Evolutionary conservation across 169 alveolate species (phyloP).

Genomic region (Eimeria necatrix): DNA sequence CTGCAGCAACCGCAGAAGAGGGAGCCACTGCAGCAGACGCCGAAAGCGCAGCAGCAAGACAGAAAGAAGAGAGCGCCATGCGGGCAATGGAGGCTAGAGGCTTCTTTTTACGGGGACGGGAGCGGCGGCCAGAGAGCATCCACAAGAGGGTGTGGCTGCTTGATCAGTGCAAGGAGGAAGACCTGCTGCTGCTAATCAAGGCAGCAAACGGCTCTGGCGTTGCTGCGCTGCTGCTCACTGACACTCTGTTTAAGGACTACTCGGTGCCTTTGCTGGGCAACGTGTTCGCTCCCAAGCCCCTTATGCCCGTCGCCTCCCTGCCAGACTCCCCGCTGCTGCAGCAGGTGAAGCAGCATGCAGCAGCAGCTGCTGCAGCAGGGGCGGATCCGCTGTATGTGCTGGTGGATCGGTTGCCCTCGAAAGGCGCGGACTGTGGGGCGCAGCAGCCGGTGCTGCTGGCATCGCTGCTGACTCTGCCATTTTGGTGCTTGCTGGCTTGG

Average conservation of each 20-base stretch:
- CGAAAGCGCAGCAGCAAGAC: too few species aligned
- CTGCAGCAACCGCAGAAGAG: background rate
- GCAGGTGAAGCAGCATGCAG: conserved; percentile 42
- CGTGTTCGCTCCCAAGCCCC: background rate
- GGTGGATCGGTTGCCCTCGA: conserved; percentile 31
- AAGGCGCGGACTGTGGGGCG: conserved; percentile 33
- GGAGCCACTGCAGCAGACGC: background rate
- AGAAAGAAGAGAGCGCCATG: too few species aligned
- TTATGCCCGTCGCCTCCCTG: conserved; percentile 57
- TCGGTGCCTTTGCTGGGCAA: background rate
- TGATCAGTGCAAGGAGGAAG: conserved; percentile 36
- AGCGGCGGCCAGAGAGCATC: background rate
- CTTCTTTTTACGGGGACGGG: background rate
- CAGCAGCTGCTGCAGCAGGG: conserved; percentile 19
- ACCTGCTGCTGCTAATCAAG: conserved; percentile 5
- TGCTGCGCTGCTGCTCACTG: conserved; percentile 59
- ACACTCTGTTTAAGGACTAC: conserved; percentile 16
- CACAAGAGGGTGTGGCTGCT: conserved; percentile 47
- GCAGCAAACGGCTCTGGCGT: conserved; percentile 57
- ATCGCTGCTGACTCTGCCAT: background rate
- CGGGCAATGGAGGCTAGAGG: background rate
- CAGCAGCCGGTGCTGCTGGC: conserved; percentile 22
- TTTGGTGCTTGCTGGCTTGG: conserved; percentile 9
- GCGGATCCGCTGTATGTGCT: background rate
- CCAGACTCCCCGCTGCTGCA: conserved; percentile 40